Evolutionary conservation across 1,139 yeast genomes (phyloP).

Genomic region (Insectozyma bohioensis): DNA sequence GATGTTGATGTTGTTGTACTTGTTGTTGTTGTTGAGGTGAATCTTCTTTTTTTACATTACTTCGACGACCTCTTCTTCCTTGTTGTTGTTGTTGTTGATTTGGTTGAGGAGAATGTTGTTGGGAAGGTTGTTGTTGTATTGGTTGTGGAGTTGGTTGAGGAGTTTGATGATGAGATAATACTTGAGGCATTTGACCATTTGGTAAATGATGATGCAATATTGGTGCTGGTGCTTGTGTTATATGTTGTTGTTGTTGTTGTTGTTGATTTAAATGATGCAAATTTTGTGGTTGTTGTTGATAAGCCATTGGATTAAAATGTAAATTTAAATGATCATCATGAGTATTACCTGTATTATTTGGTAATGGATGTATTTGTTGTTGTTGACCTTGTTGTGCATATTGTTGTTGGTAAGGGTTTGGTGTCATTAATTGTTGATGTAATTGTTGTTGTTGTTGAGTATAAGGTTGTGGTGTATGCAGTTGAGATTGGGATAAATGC

Average conservation of each 20-base stretch:
- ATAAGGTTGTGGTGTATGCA: conserved; percentile 13
- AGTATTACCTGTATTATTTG: conserved; percentile 13
- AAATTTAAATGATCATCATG: conserved; percentile 21
- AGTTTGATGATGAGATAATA: conserved; percentile 10
- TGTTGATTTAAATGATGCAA: conserved; percentile 16
- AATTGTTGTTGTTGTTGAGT: conserved; percentile 13
- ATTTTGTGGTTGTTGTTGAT: conserved; percentile 19
- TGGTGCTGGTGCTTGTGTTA: conserved; percentile 10
- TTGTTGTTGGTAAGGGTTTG: conserved; percentile 12
- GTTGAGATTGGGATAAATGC: conserved; percentile 10
- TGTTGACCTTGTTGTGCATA: conserved; percentile 12
- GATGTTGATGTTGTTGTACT: conserved; percentile 15
- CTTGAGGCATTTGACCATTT: conserved; percentile 7
- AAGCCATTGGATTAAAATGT: conserved; percentile 23
- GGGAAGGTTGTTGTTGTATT: conserved; percentile 10
- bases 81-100: conserved; percentile 13
- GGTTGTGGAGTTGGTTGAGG: conserved; percentile 13
- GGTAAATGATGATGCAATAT: conserved; percentile 9
- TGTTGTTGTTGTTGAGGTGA: conserved; percentile 16
- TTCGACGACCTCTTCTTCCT: too few species aligned
- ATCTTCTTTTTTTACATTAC: too few species aligned
- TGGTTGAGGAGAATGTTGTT: conserved; percentile 12
- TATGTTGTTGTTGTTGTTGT: conserved; percentile 13
- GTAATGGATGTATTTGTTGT: conserved; percentile 15
- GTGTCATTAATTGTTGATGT: conserved; percentile 13